These are phyloP conservation scores for Trametes versicolor DNA, from an alignment of 1,284 basidiomycete species.

Conservation along the genomic window DNA sequence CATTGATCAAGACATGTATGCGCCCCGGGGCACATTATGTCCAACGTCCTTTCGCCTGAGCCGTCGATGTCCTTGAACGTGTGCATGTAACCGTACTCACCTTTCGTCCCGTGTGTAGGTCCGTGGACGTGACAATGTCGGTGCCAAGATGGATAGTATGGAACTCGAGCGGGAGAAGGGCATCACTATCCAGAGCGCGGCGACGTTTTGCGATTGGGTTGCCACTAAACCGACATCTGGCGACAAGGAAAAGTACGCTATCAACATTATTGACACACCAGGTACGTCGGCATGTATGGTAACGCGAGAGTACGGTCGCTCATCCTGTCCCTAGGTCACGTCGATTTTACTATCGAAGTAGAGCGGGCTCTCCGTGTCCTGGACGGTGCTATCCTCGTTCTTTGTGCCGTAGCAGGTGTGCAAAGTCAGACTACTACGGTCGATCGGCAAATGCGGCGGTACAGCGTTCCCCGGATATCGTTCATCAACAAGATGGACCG, in stretches of 20 bases:
- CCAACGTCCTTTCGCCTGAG: too few relatives aligned
- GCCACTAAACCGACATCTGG: conserved; percentile 72
- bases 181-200: conserved; percentile 99
- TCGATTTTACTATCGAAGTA: conserved; percentile 99
- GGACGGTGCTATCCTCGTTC: conserved; percentile 95
- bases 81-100: background rate
- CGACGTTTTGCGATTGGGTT: conserved; percentile 98
- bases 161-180: conserved; percentile 99
- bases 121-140: conserved; percentile 93
- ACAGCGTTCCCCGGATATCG: conserved; percentile 94
- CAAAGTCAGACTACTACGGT: conserved; percentile 99
- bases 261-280: conserved; percentile 99
- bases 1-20: too few relatives aligned
- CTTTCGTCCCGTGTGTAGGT: conserved; percentile 56
- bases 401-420: conserved; percentile 97
- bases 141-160: conserved; percentile 99
- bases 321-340: conserved; percentile 73
- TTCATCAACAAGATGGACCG: conserved; percentile 99
- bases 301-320: conserved; percentile 3
- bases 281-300: conserved; percentile 56
- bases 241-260: conserved; percentile 85
- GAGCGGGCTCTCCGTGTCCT: conserved; percentile 96
- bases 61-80: background rate
- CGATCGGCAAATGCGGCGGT: conserved; percentile 98
- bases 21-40: too few relatives aligned